Percentiles rank a stretch among this genome's conserved stretches.
These are phyloP conservation scores for Elymus sibiricus DNA, from an alignment of 176 grass and related monocot species.

Conservation along the genomic window DNA sequence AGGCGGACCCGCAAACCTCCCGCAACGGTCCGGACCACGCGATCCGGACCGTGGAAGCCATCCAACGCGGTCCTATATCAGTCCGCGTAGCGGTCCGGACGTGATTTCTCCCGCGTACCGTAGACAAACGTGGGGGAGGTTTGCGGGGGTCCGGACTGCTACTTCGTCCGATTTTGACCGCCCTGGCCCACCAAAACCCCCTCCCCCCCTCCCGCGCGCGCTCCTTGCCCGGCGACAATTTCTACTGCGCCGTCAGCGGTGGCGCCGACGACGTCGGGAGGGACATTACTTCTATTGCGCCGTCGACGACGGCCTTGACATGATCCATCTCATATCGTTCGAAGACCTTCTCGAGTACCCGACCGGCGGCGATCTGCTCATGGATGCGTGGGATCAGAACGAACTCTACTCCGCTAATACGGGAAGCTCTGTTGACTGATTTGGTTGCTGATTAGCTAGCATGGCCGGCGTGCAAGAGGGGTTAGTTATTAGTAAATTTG, in stretches of 20 bases:
- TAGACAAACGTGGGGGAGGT: too few species aligned
- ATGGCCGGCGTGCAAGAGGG: not conserved
- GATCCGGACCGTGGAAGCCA: too few species aligned
- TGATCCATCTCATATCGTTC: slow-evolving; percentile 14
- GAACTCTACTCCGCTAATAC: not conserved
- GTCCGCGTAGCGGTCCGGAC: too few species aligned
- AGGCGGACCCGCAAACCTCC: too few species aligned
- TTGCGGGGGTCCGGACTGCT: too few species aligned
- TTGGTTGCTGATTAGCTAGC: not conserved
- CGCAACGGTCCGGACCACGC: too few species aligned
- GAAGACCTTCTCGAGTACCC: slow-evolving; percentile 28
- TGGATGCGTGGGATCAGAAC: slow-evolving; percentile 31
- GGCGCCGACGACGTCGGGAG: not conserved
- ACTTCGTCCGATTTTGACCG: too few species aligned
- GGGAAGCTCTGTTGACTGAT: not conserved
- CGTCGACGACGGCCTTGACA: not conserved
- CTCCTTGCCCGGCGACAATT: too few species aligned
- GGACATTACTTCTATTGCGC: not conserved
- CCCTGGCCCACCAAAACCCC: too few species aligned
- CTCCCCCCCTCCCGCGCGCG: too few species aligned
- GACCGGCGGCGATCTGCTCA: not conserved
- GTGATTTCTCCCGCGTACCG: too few species aligned
- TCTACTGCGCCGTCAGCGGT: not conserved
- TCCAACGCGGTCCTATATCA: too few species aligned
- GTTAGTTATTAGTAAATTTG: not conserved